A percentile compares a stretch with the other conserved stretches of the same genome.
These are phyloP conservation scores for Podospora comata DNA, from an alignment of 495 filamentous ascomycete species.

Conservation along the genomic window DNA sequence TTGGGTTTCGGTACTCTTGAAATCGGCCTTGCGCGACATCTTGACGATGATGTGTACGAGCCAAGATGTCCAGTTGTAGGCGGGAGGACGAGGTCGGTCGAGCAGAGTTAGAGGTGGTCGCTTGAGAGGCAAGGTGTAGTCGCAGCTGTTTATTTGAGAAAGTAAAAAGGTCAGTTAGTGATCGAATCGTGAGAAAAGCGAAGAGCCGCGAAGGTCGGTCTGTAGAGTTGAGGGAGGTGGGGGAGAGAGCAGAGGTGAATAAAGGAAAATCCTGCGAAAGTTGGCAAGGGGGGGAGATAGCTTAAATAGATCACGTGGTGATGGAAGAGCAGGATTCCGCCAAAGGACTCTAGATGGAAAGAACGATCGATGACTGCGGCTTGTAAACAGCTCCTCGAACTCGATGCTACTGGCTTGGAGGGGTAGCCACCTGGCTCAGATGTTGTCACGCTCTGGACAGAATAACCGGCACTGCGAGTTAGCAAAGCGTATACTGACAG, in stretches of 20 bases:
- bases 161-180: not conserved
- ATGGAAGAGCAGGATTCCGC: not conserved
- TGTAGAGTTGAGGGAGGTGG: not conserved
- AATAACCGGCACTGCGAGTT: too few species aligned
- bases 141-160: not conserved
- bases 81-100: not conserved
- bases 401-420: not conserved
- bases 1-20: constrained; percentile 47
- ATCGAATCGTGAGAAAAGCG: not conserved
- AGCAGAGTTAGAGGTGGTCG: not conserved
- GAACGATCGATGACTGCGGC: not conserved
- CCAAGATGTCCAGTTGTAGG: not conserved
- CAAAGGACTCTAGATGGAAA: not conserved
- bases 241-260: not conserved
- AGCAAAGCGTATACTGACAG: too few species aligned
- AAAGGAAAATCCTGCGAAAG: not conserved
- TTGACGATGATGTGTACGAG: constrained; percentile 22
- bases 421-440: not conserved
- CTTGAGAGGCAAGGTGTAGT: not conserved
- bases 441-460: not conserved
- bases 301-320: not conserved
- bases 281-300: not conserved
- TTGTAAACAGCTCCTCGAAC: not conserved
- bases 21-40: constrained; percentile 37
- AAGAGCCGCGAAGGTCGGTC: not conserved